Base-by-base conservation (phyloP, 176 grass and related monocot species). In the Carex kokanica region DNA sequence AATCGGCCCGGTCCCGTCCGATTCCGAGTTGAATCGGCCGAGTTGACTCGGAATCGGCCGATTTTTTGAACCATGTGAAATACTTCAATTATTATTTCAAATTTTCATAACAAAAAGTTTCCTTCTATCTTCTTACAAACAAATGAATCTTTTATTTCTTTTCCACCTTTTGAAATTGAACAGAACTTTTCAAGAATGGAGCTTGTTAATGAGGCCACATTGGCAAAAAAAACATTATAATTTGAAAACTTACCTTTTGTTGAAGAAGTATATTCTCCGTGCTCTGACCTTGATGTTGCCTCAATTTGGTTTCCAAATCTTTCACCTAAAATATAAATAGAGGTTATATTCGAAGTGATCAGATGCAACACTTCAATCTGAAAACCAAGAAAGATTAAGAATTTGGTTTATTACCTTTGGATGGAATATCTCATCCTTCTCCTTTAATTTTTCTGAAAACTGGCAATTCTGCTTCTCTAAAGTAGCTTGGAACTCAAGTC, bases 341-440 rank as follows among this genome's bases (percentile, higher is more conserved):
- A 60, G 6, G 5, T 78, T 2, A 64, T 15, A 70, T 56, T 43
- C 14, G 20, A 18, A 74, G 5, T 89, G 17, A 45, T 38, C 59
- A 34, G 54, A 49, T 15, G 51, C 43, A 21, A 65, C 38, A 64
- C 69, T 78, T 17, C 6, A 51, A 25, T 52, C 9, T 14, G 8
- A 77, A 17, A 56, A 15, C 51, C 11, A 8, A 56, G 23, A 56
- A 18, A 56, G 49, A 55, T 56, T 29, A 78, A 55, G 13, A 55
- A 55, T 56, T 51, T 54, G 49, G 73, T 45, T 36, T 38, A 43
- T 43, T 79, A 99, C 96, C 89, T 99, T 99, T 85, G 88, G 88
- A 67, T 89, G 80, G 82, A 95, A 99, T 31, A 84, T 80, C 71
- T 99, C 96, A 87, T 99, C 91, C 60, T 90, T 99, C 53, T 89